Conservation (phyloP, 129 eudicot species). For the Escallonia herrerae region DNA sequence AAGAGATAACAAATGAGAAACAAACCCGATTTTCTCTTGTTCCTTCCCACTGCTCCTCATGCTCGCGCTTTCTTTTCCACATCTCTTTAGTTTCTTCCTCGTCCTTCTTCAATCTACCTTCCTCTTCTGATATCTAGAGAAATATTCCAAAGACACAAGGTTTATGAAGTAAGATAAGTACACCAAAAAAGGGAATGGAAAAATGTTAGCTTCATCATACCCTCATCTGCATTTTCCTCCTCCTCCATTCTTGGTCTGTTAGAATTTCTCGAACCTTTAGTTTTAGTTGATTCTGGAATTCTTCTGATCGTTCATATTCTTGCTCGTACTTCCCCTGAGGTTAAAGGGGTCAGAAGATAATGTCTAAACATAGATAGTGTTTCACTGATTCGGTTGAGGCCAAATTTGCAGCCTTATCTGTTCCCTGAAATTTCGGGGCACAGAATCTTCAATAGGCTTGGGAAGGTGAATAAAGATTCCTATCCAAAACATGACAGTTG, state of each 20-base stretch:
- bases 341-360: neutral
- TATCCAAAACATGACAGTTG: too few species aligned
- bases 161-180: neutral
- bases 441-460: too few species aligned
- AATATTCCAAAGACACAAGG: neutral
- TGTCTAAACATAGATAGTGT: too few species aligned
- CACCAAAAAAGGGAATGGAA: constrained; percentile 1
- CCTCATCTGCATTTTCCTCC: constrained; percentile 98
- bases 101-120: constrained; percentile 98
- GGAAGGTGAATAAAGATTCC: too few species aligned
- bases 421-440: too few species aligned
- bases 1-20: constrained; percentile 2
- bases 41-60: constrained; percentile 99
- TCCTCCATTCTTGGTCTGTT: constrained; percentile 98
- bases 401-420: too few species aligned
- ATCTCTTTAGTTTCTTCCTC: constrained; percentile 92
- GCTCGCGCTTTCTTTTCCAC: constrained; percentile 99
- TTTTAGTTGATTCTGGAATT: constrained; percentile 74
- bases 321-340: constrained; percentile 84
- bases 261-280: constrained; percentile 84
- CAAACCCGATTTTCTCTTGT: constrained; percentile 93
- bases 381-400: too few species aligned
- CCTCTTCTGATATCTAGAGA: constrained; percentile 90
- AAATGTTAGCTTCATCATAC: constrained; percentile 37
- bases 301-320: constrained; percentile 62